These are phyloP conservation scores for Ustilago loliicola DNA, from an alignment of 1,284 basidiomycete species.

Conservation along the genomic window DNA sequence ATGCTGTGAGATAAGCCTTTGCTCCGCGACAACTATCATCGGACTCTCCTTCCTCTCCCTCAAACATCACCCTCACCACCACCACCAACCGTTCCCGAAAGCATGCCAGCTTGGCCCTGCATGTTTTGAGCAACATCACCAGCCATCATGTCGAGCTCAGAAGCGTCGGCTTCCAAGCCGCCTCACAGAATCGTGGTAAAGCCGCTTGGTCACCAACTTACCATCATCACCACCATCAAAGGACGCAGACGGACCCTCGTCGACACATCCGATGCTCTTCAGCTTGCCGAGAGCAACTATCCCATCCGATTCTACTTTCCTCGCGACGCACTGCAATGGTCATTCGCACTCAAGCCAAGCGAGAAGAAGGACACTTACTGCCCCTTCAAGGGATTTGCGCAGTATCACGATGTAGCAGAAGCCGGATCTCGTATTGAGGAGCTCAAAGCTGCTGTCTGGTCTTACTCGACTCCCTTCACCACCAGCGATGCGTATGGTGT, in stretches of 20 bases:
- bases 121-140: neutral
- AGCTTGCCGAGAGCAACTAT: constrained; percentile 48
- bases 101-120: neutral
- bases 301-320: constrained; percentile 49
- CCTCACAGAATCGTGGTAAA: constrained; percentile 36
- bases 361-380: constrained; percentile 42
- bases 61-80: neutral
- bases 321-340: constrained; percentile 33
- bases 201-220: constrained; percentile 28
- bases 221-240: constrained; percentile 33
- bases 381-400: constrained; percentile 50
- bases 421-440: constrained; percentile 24
- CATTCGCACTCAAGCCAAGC: constrained; percentile 34
- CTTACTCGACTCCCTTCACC: constrained; percentile 36
- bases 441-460: constrained; percentile 44
- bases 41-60: neutral
- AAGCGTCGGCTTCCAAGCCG: constrained; percentile 32
- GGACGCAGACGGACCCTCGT: constrained; percentile 35
- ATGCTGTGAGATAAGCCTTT: constrained; percentile 1
- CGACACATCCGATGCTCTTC: constrained; percentile 32
- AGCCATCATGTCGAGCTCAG: constrained; percentile 21
- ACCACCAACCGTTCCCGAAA: neutral
- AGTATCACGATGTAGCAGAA: constrained; percentile 35
- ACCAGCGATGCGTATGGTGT: constrained; percentile 37
- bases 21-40: neutral